phyloP scores from a whole-genome alignment of 1,284 basidiomycete genomes.

The Ustilago loliicola region DNA sequence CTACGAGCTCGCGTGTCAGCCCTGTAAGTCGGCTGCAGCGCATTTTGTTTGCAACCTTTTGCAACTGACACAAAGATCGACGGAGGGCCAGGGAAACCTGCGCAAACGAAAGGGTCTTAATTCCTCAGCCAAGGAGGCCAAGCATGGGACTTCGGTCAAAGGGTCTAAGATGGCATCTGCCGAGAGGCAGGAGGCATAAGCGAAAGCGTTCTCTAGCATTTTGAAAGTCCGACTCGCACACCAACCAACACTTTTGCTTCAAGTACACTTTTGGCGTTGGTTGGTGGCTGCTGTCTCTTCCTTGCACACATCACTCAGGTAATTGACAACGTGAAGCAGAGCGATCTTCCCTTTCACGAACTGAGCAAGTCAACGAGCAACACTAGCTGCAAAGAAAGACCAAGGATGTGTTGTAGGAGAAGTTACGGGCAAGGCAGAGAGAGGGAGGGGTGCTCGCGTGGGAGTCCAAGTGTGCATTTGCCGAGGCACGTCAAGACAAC shows the following conservation, averaged over 20 bases:
- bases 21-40: conserved; percentile 18
- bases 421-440: neutral
- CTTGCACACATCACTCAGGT: neutral
- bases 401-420: neutral
- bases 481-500: conserved; percentile 11
- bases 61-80: conserved; percentile 11
- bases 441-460: conserved; percentile 11
- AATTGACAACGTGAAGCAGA: neutral
- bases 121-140: neutral
- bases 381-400: neutral
- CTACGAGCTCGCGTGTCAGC: neutral
- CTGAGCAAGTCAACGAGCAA: neutral
- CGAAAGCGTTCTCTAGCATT: neutral
- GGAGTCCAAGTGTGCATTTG: conserved; percentile 4
- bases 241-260: neutral
- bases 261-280: neutral
- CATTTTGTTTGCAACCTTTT: conserved; percentile 3
- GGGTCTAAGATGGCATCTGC: neutral
- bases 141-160: neutral
- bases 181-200: neutral
- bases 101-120: neutral
- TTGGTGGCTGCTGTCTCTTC: neutral
- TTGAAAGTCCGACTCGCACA: conserved; percentile 18
- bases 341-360: neutral
- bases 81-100: neutral